phyloP scores from a whole-genome alignment of 2,329 filamentous ascomycete genomes.

The Ophiosphaerella herpotricha region DNA sequence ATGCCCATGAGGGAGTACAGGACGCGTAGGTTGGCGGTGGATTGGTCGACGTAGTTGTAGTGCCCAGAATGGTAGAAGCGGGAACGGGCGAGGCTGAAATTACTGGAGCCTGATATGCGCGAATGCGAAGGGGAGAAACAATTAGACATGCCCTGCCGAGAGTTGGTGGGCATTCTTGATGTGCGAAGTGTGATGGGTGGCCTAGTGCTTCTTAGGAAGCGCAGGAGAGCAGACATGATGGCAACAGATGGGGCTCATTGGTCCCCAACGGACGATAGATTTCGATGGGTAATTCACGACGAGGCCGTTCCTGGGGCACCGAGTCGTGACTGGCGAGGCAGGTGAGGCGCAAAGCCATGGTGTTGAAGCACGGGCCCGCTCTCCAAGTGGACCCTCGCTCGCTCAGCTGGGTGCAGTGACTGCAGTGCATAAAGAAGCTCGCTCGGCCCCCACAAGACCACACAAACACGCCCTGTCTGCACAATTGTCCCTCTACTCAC shows the following conservation, averaged over 20 bases:
- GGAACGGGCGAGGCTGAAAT: slow-evolving; percentile 9
- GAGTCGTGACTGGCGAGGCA: too few species aligned
- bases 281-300: too few species aligned
- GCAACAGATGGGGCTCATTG: too few species aligned
- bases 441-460: slow-evolving; percentile 31
- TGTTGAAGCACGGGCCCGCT: slow-evolving; percentile 20
- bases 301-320: too few species aligned
- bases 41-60: slow-evolving; percentile 1
- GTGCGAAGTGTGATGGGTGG: neutral
- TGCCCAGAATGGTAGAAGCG: slow-evolving; percentile 11
- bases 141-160: slow-evolving; percentile 4
- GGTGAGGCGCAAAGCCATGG: too few species aligned
- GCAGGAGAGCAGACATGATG: slow-evolving; percentile 17
- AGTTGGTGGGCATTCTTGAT: slow-evolving; percentile 3
- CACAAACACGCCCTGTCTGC: slow-evolving; percentile 22
- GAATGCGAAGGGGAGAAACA: slow-evolving; percentile 25
- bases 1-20: slow-evolving; percentile 46
- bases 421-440: slow-evolving; percentile 35
- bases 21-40: slow-evolving; percentile 21
- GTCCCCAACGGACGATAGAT: too few species aligned
- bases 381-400: slow-evolving; percentile 12
- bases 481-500: slow-evolving; percentile 18
- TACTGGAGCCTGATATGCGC: neutral
- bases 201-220: slow-evolving; percentile 15
- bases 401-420: slow-evolving; percentile 13